Evolutionary conservation across 768 basidiomycete species (phyloP), one percentile per base, ranked within the genome.

Genomic region (Naganishia kalamii): DNA sequence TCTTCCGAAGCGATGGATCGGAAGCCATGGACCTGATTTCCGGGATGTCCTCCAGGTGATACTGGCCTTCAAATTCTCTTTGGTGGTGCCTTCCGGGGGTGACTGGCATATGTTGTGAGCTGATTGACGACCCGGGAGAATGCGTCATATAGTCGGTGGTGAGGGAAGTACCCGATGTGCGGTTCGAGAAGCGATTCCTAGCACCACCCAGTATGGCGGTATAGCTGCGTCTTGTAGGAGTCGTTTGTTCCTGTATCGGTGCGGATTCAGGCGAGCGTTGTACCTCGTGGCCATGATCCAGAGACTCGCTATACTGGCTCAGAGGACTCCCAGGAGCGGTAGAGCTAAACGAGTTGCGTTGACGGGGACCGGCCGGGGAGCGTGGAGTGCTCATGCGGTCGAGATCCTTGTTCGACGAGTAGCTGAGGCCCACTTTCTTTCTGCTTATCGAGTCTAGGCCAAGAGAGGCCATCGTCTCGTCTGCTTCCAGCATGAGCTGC

Each of bases 21-120:
- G 63, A 52, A 54, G 50, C 54, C 54, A 57, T 57, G 0, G 54
- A 57, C 25, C 54, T n/a, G 54, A 57, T 25, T 57, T 57, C 54
- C n/a, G 54, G 54, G 17, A 57, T 57, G 23, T 57, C 54, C 5
- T 57, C 54, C 21, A 57, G 54, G 23, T 37, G 35, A 40, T 57
- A 57, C 19, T 57, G 54, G 2, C 54, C 37, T 19, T 57, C 54
- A 32, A 52, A 52, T 3, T 64, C 50, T 25, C 27, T 52, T 7
- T 37, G 37, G n/a, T 46, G 33, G 11, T 33, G 62, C 30, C 49
- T 50, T 25, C 47, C 62, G 11, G 62, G 62, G 15, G 62, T 49
- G 32, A 49, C 25, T n/a, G 27, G 27, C 47, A 63, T 41, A 40
- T 52, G 63, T 41, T 64, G 50, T 21, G 63, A 57, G 27, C 27